Base-by-base conservation (phyloP, 1,284 basidiomycete genomes). In the Coniferiporia weirii region DNA sequence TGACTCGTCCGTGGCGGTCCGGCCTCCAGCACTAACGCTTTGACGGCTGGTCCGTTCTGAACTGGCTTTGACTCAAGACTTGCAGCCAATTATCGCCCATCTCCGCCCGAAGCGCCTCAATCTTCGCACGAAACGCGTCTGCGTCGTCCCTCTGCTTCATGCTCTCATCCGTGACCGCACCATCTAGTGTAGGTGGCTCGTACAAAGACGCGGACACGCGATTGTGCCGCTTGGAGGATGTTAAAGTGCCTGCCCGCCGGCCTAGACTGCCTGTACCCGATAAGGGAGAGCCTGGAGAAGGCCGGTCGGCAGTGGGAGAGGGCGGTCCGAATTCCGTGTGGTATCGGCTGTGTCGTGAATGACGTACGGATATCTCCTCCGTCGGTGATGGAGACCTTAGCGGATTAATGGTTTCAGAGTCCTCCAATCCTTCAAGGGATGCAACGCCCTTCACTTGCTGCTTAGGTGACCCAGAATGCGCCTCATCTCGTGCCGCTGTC, bases 31-130 rank as follows among this genome's bases (percentile, higher is more conserved):
- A 40, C 51, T 61, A 56, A 32, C 46, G 55, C 46, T 49, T 57
- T 40, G 45, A 38, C n/a, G 60, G 51, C 19, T 46, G 32, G 36
- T 54, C 60, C 45, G 71, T 69, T 45, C 64, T 68, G 59, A 72
- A 67, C 61, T 79, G 76, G 44, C 78, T 80, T 75, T 91, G 89
- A 64, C 82, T 88, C 67, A 88, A 85, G 56, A 92, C 88, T 73
- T 89, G 90, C 66, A 93, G 68, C 91, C 91, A 93, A 10, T 85
- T 85, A 44, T 93, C 92, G 1, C 91, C 91, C 78, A 94, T 91
- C 66, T 94, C 92, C 61, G 83, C 79, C 70, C 89, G 83, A 67
- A 95, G 67, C 6, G 85, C 85, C 74, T 94, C 92, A 62, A 95
- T 90, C 66, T 80, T 79, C 61, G 82, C 81, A 49, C 92, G 78